Conservation (phyloP, 345 rosid species). For the Salix suchowensis region DNA sequence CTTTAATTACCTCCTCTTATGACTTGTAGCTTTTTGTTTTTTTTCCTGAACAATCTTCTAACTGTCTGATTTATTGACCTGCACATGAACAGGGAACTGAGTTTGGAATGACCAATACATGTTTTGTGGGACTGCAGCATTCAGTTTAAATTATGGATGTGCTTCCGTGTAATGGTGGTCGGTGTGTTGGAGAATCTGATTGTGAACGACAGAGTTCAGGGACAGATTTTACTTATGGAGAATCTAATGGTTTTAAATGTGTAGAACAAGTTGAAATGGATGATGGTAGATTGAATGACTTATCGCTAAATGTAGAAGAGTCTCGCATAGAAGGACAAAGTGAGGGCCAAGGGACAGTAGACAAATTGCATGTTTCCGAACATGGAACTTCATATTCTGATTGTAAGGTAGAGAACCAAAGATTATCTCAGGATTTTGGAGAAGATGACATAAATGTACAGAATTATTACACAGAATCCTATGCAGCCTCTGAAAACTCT, state of each 20-base stretch:
- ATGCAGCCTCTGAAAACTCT: slow-evolving; percentile 39
- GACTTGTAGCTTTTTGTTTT: not conserved
- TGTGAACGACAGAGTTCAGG: slow-evolving; percentile 35
- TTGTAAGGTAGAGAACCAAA: slow-evolving; percentile 40
- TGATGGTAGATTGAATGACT: slow-evolving; percentile 35
- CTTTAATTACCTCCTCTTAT: not conserved
- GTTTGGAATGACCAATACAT: slow-evolving; percentile 4
- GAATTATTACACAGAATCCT: slow-evolving; percentile 30
- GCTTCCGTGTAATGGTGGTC: slow-evolving; percentile 50
- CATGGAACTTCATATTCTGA: slow-evolving; percentile 44
- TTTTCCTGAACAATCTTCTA: not conserved
- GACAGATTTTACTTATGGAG: slow-evolving; percentile 24
- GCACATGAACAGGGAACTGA: slow-evolving; percentile 30
- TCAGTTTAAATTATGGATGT: slow-evolving; percentile 49
- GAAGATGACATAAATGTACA: slow-evolving; percentile 41
- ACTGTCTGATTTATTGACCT: slow-evolving; percentile 10
- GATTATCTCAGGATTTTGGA: slow-evolving; percentile 48
- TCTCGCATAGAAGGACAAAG: slow-evolving; percentile 26
- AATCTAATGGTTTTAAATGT: slow-evolving; percentile 30
- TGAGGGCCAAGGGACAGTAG: slow-evolving; percentile 30
- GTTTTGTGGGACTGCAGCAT: slow-evolving; percentile 8
- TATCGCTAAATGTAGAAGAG: slow-evolving; percentile 32
- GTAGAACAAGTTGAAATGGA: slow-evolving; percentile 34
- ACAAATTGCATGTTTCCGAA: slow-evolving; percentile 34
- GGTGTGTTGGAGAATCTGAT: slow-evolving; percentile 42